Percentiles rank a stretch among this genome's conserved stretches.
These are phyloP conservation scores for Globisporangium cylindrosporum DNA, from an alignment of 352 stramenopile genomes.

Conservation along the genomic window DNA sequence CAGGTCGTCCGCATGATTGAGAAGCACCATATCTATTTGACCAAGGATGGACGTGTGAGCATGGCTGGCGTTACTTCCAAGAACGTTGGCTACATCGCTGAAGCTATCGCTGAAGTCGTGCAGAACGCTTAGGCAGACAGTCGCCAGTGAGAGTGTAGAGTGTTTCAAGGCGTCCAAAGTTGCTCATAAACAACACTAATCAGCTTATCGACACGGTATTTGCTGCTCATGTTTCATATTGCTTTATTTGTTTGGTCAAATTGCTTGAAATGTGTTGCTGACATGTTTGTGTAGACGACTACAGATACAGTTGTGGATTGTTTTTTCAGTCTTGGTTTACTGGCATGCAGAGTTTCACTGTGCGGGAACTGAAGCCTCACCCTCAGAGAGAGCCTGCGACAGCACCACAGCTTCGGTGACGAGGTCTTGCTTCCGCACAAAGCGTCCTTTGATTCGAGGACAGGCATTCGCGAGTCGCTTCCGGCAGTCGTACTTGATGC, in stretches of 20 bases:
- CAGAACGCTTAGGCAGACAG: constrained; percentile 71
- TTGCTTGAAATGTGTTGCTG: background rate
- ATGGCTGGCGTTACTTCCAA: constrained; percentile 96
- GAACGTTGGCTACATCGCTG: constrained; percentile 96
- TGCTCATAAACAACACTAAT: constrained; percentile 12
- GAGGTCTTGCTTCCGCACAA: constrained; percentile 37
- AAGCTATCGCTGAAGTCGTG: constrained; percentile 93
- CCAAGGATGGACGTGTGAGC: constrained; percentile 97
- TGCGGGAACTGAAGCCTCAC: too few species aligned
- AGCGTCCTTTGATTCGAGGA: constrained; percentile 68
- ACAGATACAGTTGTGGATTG: background rate
- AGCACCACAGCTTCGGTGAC: background rate
- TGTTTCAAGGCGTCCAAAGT: background rate
- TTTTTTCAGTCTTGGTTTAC: background rate
- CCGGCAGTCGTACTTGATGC: constrained; percentile 72
- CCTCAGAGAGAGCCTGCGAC: background rate
- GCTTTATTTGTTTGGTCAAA: background rate
- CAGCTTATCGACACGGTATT: constrained; percentile 4
- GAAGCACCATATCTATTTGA: constrained; percentile 98
- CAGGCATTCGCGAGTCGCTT: constrained; percentile 67
- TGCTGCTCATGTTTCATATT: constrained; percentile 2
- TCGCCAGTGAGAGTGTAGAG: background rate
- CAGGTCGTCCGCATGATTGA: constrained; percentile 93
- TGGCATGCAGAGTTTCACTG: background rate
- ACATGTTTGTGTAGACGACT: background rate